Evolutionary conservation across 345 rosid species (phyloP), one percentile per base, ranked within the genome.

Genomic region (Pistacia integerrima): DNA sequence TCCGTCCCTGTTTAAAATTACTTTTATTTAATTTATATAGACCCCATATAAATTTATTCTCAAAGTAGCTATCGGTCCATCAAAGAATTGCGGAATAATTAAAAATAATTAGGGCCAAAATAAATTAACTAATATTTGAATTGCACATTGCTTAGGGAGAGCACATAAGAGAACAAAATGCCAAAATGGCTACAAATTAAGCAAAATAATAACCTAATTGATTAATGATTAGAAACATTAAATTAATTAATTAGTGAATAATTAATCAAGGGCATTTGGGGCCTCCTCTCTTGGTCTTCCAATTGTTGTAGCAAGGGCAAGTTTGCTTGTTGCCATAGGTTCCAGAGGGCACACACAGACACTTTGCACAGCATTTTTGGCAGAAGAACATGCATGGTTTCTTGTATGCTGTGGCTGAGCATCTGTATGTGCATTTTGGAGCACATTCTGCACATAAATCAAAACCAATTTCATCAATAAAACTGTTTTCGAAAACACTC

Each of bases 321-420:
- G 70, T 67, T 65, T 85, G 85, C 74, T 92, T 92, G 84, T 90
- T 86, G 11, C 93, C 93, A 35, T 85, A 89, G 25, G 88, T 84
- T 16, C 98, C 97, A 0, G 95, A 83, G 48, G 98, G 98, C 44
- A 93, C 97, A 79, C 91, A 92, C 66, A 87, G 84, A 82, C 97
- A 92, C 76, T 80, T 83, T 22, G 63, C 85, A 54, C 97, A 92
- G 70, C 97, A 92, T 28, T 90, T 87, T 28, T 82, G 86, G 69
- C 97, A 91, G 76, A 88, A 90, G 79, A 86, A 86, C 86, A 90
- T 67, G 85, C 94, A 90, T 63, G 91, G 86, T 79, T 88, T 85
- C 83, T 84, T 80, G 82, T 80, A 64, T 2, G 86, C 59, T 10
- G 91, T 87, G 17, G 66, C 82, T 1, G 82, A 79, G 76, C 91